Conservation (phyloP, 1,139 yeast genomes). For the Sugiyamaella novakii region DNA sequence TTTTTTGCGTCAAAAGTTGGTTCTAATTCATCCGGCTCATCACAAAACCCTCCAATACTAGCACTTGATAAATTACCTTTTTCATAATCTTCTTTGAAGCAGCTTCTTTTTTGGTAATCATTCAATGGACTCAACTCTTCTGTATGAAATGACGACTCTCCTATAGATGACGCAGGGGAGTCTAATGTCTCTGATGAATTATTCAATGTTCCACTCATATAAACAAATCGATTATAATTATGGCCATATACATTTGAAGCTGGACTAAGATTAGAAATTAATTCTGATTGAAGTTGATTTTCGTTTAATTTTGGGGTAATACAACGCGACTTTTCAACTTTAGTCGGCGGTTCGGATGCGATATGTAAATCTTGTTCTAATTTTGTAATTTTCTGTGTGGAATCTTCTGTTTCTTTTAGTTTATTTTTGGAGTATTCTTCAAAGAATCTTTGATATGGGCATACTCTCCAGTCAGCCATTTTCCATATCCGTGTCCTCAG, state of each 20-base stretch:
- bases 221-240: conserved; percentile 5
- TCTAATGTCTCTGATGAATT: conserved; percentile 7
- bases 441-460: conserved; percentile 28
- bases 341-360: not conserved
- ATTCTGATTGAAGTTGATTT: not conserved
- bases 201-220: conserved; percentile 15
- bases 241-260: conserved; percentile 1
- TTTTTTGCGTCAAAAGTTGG: conserved; percentile 16
- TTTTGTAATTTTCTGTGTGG: not conserved
- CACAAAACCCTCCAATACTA: conserved; percentile 21
- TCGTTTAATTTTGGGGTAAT: not conserved
- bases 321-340: not conserved
- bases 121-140: not conserved
- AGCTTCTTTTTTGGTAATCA: not conserved
- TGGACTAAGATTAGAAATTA: not conserved
- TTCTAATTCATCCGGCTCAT: conserved; percentile 27
- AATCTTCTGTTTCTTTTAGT: not conserved
- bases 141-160: not conserved
- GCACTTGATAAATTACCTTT: not conserved
- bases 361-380: not conserved
- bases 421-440: conserved; percentile 19
- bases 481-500: no score
- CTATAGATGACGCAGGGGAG: conserved; percentile 8
- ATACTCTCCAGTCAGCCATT: conserved; percentile 23
- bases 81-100: not conserved